These are phyloP conservation scores for Kuraishia piskuri DNA, from an alignment of 805 yeast species.

Conservation along the genomic window DNA sequence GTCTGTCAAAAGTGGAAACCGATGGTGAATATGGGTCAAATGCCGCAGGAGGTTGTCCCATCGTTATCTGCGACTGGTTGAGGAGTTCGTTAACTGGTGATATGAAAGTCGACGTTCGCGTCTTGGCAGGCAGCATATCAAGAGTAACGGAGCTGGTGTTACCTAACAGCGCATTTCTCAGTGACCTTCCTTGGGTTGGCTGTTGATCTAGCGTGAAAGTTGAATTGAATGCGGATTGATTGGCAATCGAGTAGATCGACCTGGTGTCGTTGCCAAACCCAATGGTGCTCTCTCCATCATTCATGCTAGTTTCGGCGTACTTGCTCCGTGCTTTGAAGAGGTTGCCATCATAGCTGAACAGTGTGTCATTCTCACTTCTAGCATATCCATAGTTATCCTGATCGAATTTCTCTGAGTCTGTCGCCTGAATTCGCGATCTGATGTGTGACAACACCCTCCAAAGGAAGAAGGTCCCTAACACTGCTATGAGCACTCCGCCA, in stretches of 20 bases:
- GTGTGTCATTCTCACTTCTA: neutral
- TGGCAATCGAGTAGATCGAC: neutral
- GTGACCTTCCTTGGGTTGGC: neutral
- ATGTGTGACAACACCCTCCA: constrained; percentile 1
- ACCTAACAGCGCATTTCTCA: neutral
- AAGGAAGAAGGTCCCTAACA: constrained; percentile 7
- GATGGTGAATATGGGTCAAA: neutral
- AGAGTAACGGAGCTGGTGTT: neutral
- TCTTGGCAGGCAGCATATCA: neutral
- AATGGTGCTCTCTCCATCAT: constrained; percentile 1
- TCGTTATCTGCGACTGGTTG: neutral
- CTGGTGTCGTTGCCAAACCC: neutral
- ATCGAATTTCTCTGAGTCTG: neutral
- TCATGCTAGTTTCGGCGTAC: neutral
- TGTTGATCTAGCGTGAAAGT: neutral
- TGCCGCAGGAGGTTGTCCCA: neutral
- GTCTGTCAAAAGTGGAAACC: neutral
- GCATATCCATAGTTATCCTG: neutral
- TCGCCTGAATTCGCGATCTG: neutral
- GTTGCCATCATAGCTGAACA: constrained; percentile 1
- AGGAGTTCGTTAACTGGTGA: constrained; percentile 1
- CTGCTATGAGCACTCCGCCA: constrained; percentile 24
- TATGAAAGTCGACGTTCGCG: neutral
- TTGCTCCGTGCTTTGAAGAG: neutral
- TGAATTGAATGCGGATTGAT: neutral